Base-by-base conservation (phyloP, 2,329 filamentous ascomycete genomes). In the Pseudogymnoascus sp. region DNA sequence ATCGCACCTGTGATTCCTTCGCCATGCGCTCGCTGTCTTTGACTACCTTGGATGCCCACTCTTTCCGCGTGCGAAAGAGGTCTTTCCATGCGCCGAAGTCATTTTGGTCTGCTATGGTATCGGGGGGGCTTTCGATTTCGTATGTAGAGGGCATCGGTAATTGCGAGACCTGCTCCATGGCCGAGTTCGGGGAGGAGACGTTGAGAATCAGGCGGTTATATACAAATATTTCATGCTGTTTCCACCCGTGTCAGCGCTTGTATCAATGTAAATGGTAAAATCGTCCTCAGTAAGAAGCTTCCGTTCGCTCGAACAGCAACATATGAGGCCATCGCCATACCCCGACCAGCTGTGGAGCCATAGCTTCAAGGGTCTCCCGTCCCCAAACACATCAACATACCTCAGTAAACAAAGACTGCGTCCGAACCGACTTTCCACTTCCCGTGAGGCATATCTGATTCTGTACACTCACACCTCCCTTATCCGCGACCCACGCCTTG, bases 371-470 rank as follows among this genome's bases (percentile, higher is more conserved):
- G 25, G 47, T 54, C 28, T 32, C 47, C 6, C 28, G 7, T n/a
- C 32, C 32, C 32, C 18, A 11, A 38, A 58, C 57, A 25, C 32
- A 39, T 22, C 37, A 58, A 74, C 77, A 41, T 76, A 90, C 90
- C 82, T 97, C 93, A 35, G 84, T 85, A 65, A 90, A 83, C 57
- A 97, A 81, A 35, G 85, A 88, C 70, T 93, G 89, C 58, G 69
- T 67, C n/a, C 65, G 64, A 14, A 70, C 65, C n/a, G 66, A 62
- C 60, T 69, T 71, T 57, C 93, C 93, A 66, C 90, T 85, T 3
- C 85, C 81, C 12, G 91, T 97, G 75, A 99, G 85, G 66, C 93
- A 81, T 66, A 99, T 92, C 73, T 97, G 90, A 74, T 89, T 86
- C 67, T 89, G 83, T 39, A 83, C 72, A 14, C 89, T 83, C 67